Percentiles rank a stretch among this genome's conserved stretches.
phyloP scores from a whole-genome alignment of 495 filamentous ascomycete species.

The Neurospora discreta region DNA sequence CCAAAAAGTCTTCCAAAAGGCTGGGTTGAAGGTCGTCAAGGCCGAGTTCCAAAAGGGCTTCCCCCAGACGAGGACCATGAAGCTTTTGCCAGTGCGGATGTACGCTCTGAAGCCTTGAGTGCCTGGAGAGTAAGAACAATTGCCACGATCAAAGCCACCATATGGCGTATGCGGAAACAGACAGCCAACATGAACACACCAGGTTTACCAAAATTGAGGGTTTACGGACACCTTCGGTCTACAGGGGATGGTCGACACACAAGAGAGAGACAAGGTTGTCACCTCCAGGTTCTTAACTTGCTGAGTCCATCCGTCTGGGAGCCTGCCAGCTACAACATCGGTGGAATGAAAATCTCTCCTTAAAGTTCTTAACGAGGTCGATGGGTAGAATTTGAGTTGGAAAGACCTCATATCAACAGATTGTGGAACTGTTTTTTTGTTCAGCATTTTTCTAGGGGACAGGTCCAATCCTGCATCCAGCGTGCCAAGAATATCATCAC shows the following conservation, averaged over 20 bases:
- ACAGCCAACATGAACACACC: background rate
- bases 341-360: no score
- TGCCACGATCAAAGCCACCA: background rate
- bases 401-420: no score
- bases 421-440: no score
- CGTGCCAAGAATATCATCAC: no score
- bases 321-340: no score
- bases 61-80: constrained; percentile 27
- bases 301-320: background rate
- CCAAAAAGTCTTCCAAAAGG: constrained; percentile 53
- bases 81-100: constrained; percentile 56
- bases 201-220: background rate
- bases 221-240: background rate
- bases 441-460: no score
- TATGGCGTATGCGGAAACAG: background rate
- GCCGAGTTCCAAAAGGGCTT: constrained; percentile 71
- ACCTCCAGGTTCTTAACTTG: background rate
- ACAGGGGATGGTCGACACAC: background rate
- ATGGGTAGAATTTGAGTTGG: no score
- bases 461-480: no score
- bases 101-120: constrained; percentile 46
- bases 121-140: background rate
- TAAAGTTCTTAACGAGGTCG: no score
- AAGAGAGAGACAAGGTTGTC: background rate
- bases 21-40: constrained; percentile 53